Evolutionary conservation across 345 rosid species (phyloP).

Genomic region (Populus nigra): DNA sequence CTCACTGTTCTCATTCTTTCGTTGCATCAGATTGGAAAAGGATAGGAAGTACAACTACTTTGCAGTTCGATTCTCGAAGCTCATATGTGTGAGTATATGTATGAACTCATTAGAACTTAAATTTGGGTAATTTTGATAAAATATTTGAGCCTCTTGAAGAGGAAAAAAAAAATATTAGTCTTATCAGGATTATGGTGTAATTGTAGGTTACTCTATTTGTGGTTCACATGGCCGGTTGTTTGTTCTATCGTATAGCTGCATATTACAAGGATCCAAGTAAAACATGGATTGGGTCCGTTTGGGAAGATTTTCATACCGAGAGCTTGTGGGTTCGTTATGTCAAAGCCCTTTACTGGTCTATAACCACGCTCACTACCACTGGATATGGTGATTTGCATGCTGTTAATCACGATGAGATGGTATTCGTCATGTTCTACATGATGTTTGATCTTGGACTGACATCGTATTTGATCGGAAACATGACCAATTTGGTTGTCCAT

Average conservation of each 20-base stretch:
- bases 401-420: constrained; percentile 57
- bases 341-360: constrained; percentile 78
- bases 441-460: constrained; percentile 69
- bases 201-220: constrained; percentile 75
- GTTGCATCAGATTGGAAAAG: constrained; percentile 65
- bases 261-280: constrained; percentile 38
- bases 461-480: constrained; percentile 77
- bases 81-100: constrained; percentile 55
- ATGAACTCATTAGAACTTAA: neutral
- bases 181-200: constrained; percentile 2
- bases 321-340: constrained; percentile 44
- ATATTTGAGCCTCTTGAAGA: neutral
- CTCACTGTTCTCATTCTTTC: neutral
- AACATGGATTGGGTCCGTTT: constrained; percentile 59
- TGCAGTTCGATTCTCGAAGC: constrained; percentile 65
- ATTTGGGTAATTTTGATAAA: neutral
- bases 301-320: constrained; percentile 36
- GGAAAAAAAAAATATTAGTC: neutral
- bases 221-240: constrained; percentile 73
- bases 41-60: constrained; percentile 69
- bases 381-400: constrained; percentile 93
- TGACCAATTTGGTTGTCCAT: constrained; percentile 86
- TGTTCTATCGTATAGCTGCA: constrained; percentile 56
- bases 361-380: constrained; percentile 69
- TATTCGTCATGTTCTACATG: constrained; percentile 58